phyloP scores from a whole-genome alignment of 352 stramenopile genomes.

The Detonula confervacea region DNA sequence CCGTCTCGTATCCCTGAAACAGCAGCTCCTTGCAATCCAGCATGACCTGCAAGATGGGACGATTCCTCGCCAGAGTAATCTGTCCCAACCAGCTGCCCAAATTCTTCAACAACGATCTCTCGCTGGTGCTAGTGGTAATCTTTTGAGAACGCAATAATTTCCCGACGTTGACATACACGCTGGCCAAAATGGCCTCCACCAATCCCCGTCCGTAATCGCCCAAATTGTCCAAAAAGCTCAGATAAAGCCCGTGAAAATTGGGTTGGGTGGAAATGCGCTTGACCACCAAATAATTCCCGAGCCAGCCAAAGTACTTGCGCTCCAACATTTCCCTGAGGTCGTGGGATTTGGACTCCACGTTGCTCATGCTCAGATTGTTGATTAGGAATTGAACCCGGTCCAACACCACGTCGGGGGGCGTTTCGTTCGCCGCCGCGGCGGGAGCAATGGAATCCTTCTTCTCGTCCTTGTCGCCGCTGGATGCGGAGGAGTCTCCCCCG shows the following conservation, averaged over 20 bases:
- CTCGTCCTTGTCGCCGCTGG: slow-evolving; percentile 26
- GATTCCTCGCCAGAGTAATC: slow-evolving; percentile 97
- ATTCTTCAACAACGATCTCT: slow-evolving; percentile 98
- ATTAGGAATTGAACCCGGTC: slow-evolving; percentile 99
- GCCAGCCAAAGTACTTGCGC: slow-evolving; percentile 94
- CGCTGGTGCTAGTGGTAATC: slow-evolving; percentile 97
- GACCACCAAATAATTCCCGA: slow-evolving; percentile 98
- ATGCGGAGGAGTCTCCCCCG: slow-evolving; percentile 16
- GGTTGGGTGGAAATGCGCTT: slow-evolving; percentile 98
- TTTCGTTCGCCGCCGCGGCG: slow-evolving; percentile 64
- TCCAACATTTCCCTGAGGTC: slow-evolving; percentile 95
- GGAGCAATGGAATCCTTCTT: too few relatives aligned
- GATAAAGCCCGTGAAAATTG: slow-evolving; percentile 98
- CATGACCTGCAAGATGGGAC: slow-evolving; percentile 96
- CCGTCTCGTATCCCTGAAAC: slow-evolving; percentile 95
- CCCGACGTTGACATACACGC: slow-evolving; percentile 93
- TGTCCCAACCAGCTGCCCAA: slow-evolving; percentile 98
- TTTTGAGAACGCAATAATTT: slow-evolving; percentile 96
- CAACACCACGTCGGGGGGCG: slow-evolving; percentile 87
- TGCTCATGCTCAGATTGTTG: slow-evolving; percentile 98
- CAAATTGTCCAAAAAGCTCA: slow-evolving; percentile 97
- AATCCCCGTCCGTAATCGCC: slow-evolving; percentile 90
- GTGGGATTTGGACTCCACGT: slow-evolving; percentile 95
- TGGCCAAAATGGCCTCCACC: slow-evolving; percentile 93
- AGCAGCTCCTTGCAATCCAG: slow-evolving; percentile 98